Conservation (phyloP, 495 filamentous ascomycete species). For the Aspergillus diversus region DNA sequence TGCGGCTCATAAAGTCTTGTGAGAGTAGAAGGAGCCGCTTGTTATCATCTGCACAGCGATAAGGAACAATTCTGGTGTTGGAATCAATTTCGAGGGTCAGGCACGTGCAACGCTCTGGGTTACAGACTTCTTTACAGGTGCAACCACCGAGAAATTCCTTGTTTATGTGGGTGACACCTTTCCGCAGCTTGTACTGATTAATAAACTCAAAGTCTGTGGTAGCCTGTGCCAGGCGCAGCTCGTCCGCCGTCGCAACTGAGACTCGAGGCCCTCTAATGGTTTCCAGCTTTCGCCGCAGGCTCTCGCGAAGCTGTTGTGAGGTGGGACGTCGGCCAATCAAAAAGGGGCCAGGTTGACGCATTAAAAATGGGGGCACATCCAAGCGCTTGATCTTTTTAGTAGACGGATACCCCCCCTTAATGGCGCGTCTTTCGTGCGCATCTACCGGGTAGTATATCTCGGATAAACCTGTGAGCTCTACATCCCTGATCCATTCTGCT, state of each 20-base stretch:
- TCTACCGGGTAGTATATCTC: conserved; percentile 32
- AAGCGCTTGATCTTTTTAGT: conserved; percentile 24
- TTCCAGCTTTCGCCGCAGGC: conserved; percentile 30
- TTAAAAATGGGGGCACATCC: conserved; percentile 6
- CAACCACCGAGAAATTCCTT: conserved; percentile 50
- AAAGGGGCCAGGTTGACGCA: conserved; percentile 17
- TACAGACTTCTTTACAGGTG: conserved; percentile 37
- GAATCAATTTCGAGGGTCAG: conserved; percentile 41
- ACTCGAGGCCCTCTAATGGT: conserved; percentile 36
- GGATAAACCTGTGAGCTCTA: conserved; percentile 23
- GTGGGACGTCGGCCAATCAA: conserved; percentile 13
- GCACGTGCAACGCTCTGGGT: conserved; percentile 42
- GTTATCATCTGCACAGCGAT: conserved; percentile 28
- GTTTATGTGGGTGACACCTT: conserved; percentile 34
- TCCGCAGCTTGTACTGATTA: conserved; percentile 40
- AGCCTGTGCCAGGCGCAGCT: conserved; percentile 27
- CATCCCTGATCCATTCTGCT: conserved; percentile 9
- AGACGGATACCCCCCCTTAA: conserved; percentile 30
- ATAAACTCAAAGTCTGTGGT: conserved; percentile 50
- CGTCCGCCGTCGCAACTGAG: conserved; percentile 27
- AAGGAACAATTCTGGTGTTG: conserved; percentile 42
- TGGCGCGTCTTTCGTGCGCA: conserved; percentile 25
- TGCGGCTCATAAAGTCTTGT: conserved; percentile 35
- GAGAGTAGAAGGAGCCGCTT: conserved; percentile 28
- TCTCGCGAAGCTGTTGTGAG: conserved; percentile 17